phyloP scores from a whole-genome alignment of 306 rosid genomes.

The Rosa chinensis region DNA sequence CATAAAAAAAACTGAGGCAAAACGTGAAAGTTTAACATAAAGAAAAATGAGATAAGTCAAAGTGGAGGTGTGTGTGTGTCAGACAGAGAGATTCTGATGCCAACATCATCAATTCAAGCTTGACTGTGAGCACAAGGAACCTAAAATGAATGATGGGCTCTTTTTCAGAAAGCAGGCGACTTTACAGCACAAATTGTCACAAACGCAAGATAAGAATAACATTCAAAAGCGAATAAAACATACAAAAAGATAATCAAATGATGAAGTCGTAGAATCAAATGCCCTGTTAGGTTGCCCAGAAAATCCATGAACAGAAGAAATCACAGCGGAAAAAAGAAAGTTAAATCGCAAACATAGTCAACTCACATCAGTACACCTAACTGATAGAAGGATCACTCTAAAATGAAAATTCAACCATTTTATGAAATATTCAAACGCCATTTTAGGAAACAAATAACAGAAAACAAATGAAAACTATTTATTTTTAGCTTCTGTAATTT shows the following conservation, averaged over 20 bases:
- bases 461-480: not conserved
- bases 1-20: not conserved
- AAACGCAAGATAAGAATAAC: conserved; percentile 41
- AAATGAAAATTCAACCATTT: not conserved
- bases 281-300: conserved; percentile 24
- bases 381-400: not conserved
- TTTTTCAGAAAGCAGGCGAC: conserved; percentile 31
- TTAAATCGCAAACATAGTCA: not conserved
- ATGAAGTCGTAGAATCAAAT: conserved; percentile 1
- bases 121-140: conserved; percentile 29
- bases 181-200: conserved; percentile 38
- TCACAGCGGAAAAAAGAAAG: not conserved
- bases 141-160: conserved; percentile 29
- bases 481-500: not conserved
- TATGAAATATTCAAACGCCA: not conserved
- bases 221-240: not conserved
- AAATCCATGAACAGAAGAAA: not conserved
- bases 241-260: conserved; percentile 16
- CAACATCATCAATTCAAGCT: conserved; percentile 24
- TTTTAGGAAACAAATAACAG: not conserved
- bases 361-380: not conserved
- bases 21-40: not conserved
- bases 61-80: not conserved
- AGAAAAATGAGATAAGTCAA: not conserved
- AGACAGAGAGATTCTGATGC: conserved; percentile 19